These are phyloP conservation scores for Stenogyne calaminthoides DNA, from an alignment of 305 asterid genomes.

Conservation along the genomic window DNA sequence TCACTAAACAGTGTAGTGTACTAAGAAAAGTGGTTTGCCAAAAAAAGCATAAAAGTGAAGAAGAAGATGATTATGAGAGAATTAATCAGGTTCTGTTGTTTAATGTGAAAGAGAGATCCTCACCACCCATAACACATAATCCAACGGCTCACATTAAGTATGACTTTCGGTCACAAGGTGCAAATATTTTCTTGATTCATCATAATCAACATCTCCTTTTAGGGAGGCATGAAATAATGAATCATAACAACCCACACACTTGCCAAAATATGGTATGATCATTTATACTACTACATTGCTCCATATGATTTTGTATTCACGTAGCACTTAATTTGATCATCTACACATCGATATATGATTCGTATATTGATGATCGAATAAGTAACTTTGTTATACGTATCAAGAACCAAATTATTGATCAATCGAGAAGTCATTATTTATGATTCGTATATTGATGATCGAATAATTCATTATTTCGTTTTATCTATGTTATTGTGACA, in stretches of 20 bases:
- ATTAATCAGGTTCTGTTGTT: constrained; percentile 34
- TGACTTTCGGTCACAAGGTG: constrained; percentile 22
- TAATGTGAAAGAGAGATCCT: not conserved
- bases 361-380: not conserved
- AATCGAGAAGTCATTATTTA: too few relatives aligned
- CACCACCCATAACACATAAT: constrained; percentile 26
- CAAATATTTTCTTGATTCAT: constrained; percentile 18
- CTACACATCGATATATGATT: not conserved
- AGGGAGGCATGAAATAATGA: constrained; percentile 34
- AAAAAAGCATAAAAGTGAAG: not conserved
- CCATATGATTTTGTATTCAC: constrained; percentile 10
- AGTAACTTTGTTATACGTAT: too few relatives aligned
- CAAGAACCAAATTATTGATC: too few relatives aligned
- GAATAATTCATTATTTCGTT: too few relatives aligned
- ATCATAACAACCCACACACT: constrained; percentile 34
- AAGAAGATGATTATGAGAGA: constrained; percentile 16
- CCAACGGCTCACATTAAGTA: constrained; percentile 40
- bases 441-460: too few relatives aligned
- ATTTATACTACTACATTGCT: not conserved
- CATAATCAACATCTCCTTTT: not conserved
- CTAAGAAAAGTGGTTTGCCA: not conserved
- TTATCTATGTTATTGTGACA: too few relatives aligned
- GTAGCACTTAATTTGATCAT: not conserved
- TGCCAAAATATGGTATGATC: constrained; percentile 1
- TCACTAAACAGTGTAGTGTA: too few relatives aligned